Conservation (phyloP, 2,329 filamentous ascomycete species). For the Penicillium decumbens region DNA sequence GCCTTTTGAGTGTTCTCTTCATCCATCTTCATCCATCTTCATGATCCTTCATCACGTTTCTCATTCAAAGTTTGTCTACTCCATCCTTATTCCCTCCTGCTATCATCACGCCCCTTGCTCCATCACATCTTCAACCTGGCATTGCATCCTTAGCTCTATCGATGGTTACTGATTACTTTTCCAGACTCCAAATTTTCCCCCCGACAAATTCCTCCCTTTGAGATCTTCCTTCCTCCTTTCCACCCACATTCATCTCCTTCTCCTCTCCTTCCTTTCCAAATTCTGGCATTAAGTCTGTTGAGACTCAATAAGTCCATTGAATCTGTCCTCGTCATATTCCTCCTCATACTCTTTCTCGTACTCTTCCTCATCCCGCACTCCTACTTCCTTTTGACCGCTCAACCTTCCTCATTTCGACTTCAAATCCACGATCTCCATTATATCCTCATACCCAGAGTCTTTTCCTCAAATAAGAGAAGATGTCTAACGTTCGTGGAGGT, state of each 20-base stretch:
- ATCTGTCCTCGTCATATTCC: not conserved
- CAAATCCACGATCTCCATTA: not conserved
- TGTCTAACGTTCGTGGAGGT: not conserved
- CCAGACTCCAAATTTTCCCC: not conserved
- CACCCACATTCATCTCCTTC: not conserved
- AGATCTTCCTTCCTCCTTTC: not conserved
- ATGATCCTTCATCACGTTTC: not conserved
- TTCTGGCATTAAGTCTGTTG: not conserved
- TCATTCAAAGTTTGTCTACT: not conserved
- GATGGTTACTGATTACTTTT: not conserved
- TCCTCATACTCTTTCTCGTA: not conserved
- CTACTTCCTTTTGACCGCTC: not conserved
- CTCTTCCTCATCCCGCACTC: not conserved
- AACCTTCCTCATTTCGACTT: not conserved
- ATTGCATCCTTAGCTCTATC: not conserved
- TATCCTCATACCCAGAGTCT: not conserved
- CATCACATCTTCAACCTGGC: not conserved
- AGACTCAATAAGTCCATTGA: not conserved
- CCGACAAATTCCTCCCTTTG: too few species aligned
- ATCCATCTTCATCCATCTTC: not conserved
- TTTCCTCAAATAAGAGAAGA: not conserved
- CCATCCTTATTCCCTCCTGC: not conserved
- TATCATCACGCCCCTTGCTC: not conserved
- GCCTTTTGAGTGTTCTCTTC: not conserved
- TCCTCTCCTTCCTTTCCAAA: not conserved